phyloP scores from a whole-genome alignment of 2,329 filamentous ascomycete genomes.

The Pestalotiopsis sp. region DNA sequence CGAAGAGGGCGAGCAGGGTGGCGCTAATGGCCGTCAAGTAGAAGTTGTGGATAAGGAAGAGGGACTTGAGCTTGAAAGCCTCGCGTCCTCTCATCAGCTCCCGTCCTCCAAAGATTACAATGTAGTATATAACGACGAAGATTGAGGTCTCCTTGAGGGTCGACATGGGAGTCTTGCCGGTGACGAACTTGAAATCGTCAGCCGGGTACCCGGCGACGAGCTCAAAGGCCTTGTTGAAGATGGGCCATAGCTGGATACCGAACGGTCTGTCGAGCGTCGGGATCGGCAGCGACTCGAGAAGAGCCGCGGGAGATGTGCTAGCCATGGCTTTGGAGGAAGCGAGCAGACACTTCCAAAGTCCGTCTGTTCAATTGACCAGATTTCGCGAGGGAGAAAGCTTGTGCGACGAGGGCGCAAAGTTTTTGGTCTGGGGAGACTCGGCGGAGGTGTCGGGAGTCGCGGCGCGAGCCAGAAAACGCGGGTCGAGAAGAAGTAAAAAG shows the following conservation, averaged over 20 bases:
- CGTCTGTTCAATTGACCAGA: neutral
- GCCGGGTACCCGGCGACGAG: slow-evolving; percentile 78
- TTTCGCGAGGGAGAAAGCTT: neutral
- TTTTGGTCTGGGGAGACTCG: neutral
- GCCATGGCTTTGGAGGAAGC: slow-evolving; percentile 24
- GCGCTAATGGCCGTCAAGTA: slow-evolving; percentile 86
- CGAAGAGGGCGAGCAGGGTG: slow-evolving; percentile 78
- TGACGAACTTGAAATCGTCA: slow-evolving; percentile 82
- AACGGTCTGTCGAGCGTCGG: slow-evolving; percentile 92
- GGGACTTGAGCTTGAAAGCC: slow-evolving; percentile 81
- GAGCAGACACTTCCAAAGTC: neutral
- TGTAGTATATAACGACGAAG: slow-evolving; percentile 87
- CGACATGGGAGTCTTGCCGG: slow-evolving; percentile 84
- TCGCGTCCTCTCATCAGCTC: slow-evolving; percentile 88
- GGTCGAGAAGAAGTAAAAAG: slow-evolving; percentile 36
- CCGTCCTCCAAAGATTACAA: slow-evolving; percentile 89
- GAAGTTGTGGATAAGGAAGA: slow-evolving; percentile 98
- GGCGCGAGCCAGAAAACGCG: slow-evolving; percentile 11
- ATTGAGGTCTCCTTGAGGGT: slow-evolving; percentile 81
- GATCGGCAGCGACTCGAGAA: slow-evolving; percentile 61
- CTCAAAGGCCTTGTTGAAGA: slow-evolving; percentile 88
- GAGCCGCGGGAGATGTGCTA: slow-evolving; percentile 39
- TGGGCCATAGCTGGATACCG: slow-evolving; percentile 88
- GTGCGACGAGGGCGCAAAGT: neutral
- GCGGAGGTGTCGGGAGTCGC: neutral